Base-by-base conservation (phyloP, 1,139 yeast species). In the Nakaseomyces delphensis region DNA sequence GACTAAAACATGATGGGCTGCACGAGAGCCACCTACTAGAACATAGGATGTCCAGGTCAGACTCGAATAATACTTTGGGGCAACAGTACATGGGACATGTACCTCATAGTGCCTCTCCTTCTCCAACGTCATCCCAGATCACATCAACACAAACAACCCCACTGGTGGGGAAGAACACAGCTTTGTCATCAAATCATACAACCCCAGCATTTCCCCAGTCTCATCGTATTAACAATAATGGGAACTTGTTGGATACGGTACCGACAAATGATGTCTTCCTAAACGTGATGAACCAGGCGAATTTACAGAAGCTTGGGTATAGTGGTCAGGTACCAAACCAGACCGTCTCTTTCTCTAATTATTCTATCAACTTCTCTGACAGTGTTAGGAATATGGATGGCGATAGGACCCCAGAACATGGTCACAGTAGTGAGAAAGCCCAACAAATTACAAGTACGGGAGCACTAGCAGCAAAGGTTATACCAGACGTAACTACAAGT, bases 261-360 rank as follows among this genome's bases (percentile, higher is more conserved):
- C 76, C 84, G 14, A 86, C 96, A n/a, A 86, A 83, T 56, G 96
- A 86, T 60, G 95, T 86, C 45, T 86, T 86, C 59, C 67, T 86
- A 52, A 40, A 32, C n/a, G 27, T 33, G 13, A 33, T 33, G 37
- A 33, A 21, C 11, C 37, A 33, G 18, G 16, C 25, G 4, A 33
- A 33, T 13, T 10, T 13, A 4, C 27, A 20, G 27, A 33, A 33
- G 10, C 40, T 25, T 33, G 39, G 39, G 39, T 16, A 18, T 18
- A 19, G 14, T 18, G 35, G 35, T 31, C 25, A 20, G 18, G 27
- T 33, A 20, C 27, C 25, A 4, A 33, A 33, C 37, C 37, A 33
- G 9, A 21, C 37, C 11, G 27, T 33, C 9, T 33, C 37, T 2
- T 33, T 33, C 11, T 33, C 37, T 3, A 33, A 33, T 13, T 33